These are phyloP conservation scores for Artemisia annua DNA, from an alignment of 129 eudicot species.

Conservation along the genomic window DNA sequence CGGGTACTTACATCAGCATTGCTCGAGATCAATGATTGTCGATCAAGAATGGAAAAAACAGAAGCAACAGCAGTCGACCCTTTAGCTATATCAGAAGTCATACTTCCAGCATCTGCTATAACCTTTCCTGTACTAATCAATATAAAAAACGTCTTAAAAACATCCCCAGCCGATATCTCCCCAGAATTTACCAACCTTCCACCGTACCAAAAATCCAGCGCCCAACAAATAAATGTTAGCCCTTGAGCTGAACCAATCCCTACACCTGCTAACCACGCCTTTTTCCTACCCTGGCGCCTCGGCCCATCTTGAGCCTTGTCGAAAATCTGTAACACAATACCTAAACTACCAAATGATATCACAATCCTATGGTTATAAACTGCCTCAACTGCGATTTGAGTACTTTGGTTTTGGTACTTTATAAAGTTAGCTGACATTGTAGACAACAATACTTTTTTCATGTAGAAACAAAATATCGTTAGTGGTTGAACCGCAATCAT, in stretches of 20 bases:
- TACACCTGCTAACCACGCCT: slow-evolving; percentile 84
- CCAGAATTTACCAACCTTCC: slow-evolving; percentile 34
- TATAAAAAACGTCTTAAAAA: slow-evolving; percentile 86
- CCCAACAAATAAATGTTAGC: slow-evolving; percentile 86
- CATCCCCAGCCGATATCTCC: slow-evolving; percentile 90
- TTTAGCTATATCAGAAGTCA: slow-evolving; percentile 93
- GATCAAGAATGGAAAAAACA: slow-evolving; percentile 76
- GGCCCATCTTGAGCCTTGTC: slow-evolving; percentile 84
- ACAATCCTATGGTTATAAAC: slow-evolving; percentile 84
- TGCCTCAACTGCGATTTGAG: slow-evolving; percentile 86
- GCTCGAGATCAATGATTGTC: slow-evolving; percentile 59
- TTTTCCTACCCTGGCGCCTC: slow-evolving; percentile 66
- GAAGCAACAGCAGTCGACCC: slow-evolving; percentile 90
- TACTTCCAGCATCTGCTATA: slow-evolving; percentile 96
- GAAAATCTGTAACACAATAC: slow-evolving; percentile 70
- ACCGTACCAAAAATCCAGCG: slow-evolving; percentile 91
- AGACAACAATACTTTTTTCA: slow-evolving; percentile 69
- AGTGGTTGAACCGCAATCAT: slow-evolving; percentile 96
- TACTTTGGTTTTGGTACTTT: slow-evolving; percentile 71
- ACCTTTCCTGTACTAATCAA: slow-evolving; percentile 91
- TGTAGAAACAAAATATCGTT: slow-evolving; percentile 78
- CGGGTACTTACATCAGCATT: slow-evolving; percentile 38
- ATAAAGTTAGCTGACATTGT: slow-evolving; percentile 62
- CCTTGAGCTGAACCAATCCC: slow-evolving; percentile 96
- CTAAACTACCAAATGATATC: slow-evolving; percentile 72